Evolutionary conservation across 441 rosid genomes (phyloP).

Genomic region (Lepidium campestre): DNA sequence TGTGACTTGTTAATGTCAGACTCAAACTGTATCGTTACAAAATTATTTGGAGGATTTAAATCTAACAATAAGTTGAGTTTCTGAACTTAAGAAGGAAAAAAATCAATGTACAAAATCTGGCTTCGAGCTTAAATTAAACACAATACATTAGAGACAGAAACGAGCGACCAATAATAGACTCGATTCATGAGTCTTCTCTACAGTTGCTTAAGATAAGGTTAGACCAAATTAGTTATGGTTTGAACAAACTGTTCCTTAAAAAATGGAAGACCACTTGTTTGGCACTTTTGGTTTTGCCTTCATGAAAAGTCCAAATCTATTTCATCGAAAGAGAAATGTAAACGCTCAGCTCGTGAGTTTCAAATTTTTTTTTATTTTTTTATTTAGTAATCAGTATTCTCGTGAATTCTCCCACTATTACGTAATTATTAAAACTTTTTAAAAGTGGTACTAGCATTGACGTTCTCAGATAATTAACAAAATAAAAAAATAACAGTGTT

Average conservation of each 20-base stretch:
- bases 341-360: constrained; percentile 12
- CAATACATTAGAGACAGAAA: not conserved
- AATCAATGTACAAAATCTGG: too few species aligned
- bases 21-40: too few species aligned
- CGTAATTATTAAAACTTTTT: not conserved
- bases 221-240: constrained; percentile 3
- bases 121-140: not conserved
- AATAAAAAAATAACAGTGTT: not conserved
- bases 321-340: constrained; percentile 11
- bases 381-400: constrained; percentile 4
- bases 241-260: constrained; percentile 4
- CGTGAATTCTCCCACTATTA: constrained; percentile 23
- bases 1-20: too few species aligned
- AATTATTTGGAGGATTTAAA: too few species aligned
- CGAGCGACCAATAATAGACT: not conserved
- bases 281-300: constrained; percentile 15
- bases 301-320: constrained; percentile 23
- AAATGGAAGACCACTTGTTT: constrained; percentile 17
- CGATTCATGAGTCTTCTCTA: constrained; percentile 2
- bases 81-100: too few species aligned
- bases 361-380: not conserved
- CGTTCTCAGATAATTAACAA: not conserved
- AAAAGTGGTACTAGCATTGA: not conserved
- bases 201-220: not conserved
- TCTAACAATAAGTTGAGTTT: too few species aligned